Evolutionary conservation across 1,284 basidiomycete species (phyloP).

Genomic region (Spongispora temasekensis): DNA sequence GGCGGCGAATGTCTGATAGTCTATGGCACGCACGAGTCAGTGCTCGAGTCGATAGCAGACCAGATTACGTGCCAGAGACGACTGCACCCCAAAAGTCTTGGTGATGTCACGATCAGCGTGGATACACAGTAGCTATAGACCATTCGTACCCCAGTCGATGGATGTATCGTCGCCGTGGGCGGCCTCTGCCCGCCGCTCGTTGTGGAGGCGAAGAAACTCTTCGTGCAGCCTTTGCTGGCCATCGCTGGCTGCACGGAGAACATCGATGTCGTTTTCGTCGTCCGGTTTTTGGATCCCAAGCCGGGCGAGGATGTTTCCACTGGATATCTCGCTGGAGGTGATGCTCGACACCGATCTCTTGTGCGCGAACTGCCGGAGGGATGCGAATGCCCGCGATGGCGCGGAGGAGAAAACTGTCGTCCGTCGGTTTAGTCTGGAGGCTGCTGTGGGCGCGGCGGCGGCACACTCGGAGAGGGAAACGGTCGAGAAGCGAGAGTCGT

Average conservation of each 20-base stretch:
- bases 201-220: conserved; percentile 65
- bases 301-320: conserved; percentile 38
- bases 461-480: conserved; percentile 46
- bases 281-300: conserved; percentile 48
- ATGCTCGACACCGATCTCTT: conserved; percentile 65
- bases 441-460: conserved; percentile 21
- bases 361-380: conserved; percentile 42
- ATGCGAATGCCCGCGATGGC: conserved; percentile 25
- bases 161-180: conserved; percentile 38
- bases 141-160: conserved; percentile 76
- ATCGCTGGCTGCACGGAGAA: conserved; percentile 51
- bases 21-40: conserved; percentile 41
- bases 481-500: conserved; percentile 57
- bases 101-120: conserved; percentile 10
- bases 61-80: conserved; percentile 65
- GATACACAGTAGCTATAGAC: not conserved
- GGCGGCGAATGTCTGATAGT: conserved; percentile 85
- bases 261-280: conserved; percentile 35
- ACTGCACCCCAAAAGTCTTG: conserved; percentile 96
- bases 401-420: conserved; percentile 32
- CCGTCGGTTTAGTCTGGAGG: conserved; percentile 25
- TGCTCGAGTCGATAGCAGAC: not conserved
- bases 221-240: conserved; percentile 71
- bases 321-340: conserved; percentile 52
- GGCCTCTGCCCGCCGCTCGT: conserved; percentile 46